Percentiles rank a stretch among this genome's conserved stretches.
Evolutionary conservation across 345 rosid species (phyloP).

Genomic region (Raphanus sativus): DNA sequence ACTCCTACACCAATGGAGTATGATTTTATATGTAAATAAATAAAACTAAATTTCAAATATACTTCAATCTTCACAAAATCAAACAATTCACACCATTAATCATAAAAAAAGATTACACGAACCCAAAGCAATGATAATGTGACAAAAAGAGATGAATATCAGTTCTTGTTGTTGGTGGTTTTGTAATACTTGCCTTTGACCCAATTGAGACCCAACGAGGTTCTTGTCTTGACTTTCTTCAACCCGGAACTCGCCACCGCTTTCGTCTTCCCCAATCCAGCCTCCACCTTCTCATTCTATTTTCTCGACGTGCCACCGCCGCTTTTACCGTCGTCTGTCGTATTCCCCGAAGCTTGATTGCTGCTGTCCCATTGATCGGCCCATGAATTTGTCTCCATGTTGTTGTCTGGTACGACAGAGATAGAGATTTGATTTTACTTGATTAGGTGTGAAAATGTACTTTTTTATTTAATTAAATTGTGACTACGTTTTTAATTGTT

Average conservation of each 20-base stretch:
- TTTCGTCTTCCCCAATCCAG: conserved; percentile 64
- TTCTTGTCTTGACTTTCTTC: conserved; percentile 59
- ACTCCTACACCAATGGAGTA: background rate
- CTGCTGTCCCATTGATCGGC: conserved; percentile 79
- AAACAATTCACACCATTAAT: background rate
- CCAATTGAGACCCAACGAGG: conserved; percentile 58
- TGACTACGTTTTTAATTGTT: background rate
- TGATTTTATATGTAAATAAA: background rate
- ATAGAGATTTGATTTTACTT: background rate
- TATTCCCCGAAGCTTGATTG: background rate
- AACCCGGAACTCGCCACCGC: conserved; percentile 53
- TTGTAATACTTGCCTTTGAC: conserved; percentile 59
- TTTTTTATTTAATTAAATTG: background rate
- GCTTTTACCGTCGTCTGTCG: conserved; percentile 18
- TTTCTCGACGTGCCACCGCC: conserved; percentile 39
- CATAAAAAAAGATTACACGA: background rate
- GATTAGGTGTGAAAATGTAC: background rate
- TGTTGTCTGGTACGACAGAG: background rate
- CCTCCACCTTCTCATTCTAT: conserved; percentile 70
- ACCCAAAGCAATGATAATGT: background rate
- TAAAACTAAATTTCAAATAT: background rate
- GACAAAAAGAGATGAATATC: background rate
- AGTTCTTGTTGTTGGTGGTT: conserved; percentile 32
- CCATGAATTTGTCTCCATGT: conserved; percentile 61
- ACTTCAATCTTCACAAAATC: background rate